A percentile compares a stretch with the other conserved stretches of the same genome.
phyloP scores from a whole-genome alignment of 106 monocot genomes.

The Alisma plantagoaquatica region DNA sequence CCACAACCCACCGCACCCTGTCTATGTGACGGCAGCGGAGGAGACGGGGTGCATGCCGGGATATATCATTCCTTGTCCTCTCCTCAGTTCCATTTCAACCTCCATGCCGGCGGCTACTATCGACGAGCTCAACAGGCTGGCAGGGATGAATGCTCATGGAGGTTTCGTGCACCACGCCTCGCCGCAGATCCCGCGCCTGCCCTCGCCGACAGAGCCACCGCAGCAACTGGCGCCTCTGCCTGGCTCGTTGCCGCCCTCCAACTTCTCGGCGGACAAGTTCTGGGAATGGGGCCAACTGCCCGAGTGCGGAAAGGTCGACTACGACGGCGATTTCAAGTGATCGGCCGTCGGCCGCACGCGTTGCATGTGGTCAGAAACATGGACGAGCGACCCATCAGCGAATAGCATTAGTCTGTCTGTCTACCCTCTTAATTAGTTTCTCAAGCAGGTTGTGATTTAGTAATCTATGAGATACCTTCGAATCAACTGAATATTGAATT shows the following conservation, averaged over 20 bases:
- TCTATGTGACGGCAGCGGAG: neutral
- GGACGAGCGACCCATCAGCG: too few species aligned
- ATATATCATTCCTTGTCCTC: neutral
- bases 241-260: neutral
- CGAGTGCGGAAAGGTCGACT: too few species aligned
- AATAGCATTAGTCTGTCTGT: too few species aligned
- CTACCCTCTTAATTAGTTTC: too few species aligned
- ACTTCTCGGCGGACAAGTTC: neutral
- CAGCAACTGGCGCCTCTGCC: neutral
- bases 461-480: too few species aligned
- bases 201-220: neutral
- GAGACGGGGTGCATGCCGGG: neutral
- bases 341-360: too few species aligned
- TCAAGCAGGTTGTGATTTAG: too few species aligned
- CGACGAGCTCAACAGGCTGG: slow-evolving; percentile 18
- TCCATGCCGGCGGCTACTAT: slow-evolving; percentile 13
- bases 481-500: too few species aligned
- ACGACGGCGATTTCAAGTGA: too few species aligned
- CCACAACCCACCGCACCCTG: neutral
- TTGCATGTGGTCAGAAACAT: too few species aligned
- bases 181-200: too few species aligned
- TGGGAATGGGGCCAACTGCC: neutral
- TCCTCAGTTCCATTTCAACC: slow-evolving; percentile 4
- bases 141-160: slow-evolving; percentile 1
- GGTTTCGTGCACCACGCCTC: neutral